Percentiles rank a stretch among this genome's conserved stretches.
Evolutionary conservation across 2,329 filamentous ascomycete genomes (phyloP).

Genomic region (Colletotrichum lini): DNA sequence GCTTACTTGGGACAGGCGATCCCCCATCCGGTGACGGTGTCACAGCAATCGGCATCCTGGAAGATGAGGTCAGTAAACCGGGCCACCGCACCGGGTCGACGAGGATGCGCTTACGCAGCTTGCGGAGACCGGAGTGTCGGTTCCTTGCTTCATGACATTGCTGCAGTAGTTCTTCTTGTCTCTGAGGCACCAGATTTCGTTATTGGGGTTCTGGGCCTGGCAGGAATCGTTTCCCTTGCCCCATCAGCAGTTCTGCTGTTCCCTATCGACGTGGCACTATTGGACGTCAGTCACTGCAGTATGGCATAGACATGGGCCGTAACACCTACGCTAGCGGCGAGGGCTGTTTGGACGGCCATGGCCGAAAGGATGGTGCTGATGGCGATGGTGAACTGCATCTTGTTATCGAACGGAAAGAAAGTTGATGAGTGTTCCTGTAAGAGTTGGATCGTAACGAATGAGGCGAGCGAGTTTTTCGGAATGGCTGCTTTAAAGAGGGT

Average conservation of each 20-base stretch:
- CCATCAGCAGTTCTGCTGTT: neutral
- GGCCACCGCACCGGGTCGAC: neutral
- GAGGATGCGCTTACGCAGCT: neutral
- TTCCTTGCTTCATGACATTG: constrained; percentile 7
- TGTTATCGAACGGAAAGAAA: neutral
- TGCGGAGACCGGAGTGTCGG: neutral
- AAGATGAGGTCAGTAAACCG: too few relatives aligned
- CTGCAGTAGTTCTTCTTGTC: too few relatives aligned
- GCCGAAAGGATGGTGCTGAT: neutral
- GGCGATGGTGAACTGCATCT: neutral
- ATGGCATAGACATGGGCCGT: neutral
- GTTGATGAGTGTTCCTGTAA: too few relatives aligned
- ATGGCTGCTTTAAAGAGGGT: too few relatives aligned
- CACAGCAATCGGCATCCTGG: constrained; percentile 12
- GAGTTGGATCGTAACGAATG: too few relatives aligned
- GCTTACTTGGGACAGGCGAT: constrained; percentile 2
- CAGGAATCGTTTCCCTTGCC: neutral
- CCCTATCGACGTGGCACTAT: neutral
- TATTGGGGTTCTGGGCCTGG: too few relatives aligned
- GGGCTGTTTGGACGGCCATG: neutral
- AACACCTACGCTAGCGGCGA: neutral
- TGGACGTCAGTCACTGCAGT: too few relatives aligned
- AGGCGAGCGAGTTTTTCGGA: too few relatives aligned
- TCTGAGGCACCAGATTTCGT: too few relatives aligned
- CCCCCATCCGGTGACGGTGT: neutral